Evolutionary conservation across 208 protist genomes (phyloP).

Genomic region (Leishmania tropica): DNA sequence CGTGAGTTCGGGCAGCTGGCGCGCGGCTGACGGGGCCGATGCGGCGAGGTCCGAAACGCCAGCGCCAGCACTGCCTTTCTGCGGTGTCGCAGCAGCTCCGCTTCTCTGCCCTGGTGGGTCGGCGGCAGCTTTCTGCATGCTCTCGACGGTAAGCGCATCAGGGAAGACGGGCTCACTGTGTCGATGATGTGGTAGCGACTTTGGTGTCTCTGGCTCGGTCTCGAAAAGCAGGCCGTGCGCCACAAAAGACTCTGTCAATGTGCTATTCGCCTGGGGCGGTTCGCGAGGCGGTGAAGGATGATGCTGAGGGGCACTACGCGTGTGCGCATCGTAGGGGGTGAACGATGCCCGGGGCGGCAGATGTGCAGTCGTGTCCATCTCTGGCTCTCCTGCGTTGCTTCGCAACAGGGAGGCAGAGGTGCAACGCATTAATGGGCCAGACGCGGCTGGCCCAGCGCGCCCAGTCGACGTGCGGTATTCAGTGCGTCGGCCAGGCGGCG

Average conservation of each 20-base stretch:
- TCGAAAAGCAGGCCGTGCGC: conserved; percentile 24
- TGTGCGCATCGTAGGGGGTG: not conserved
- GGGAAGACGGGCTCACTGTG: no score
- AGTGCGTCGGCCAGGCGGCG: conserved; percentile 4
- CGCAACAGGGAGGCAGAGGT: no score
- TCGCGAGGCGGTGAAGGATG: not conserved
- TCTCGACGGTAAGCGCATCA: not conserved
- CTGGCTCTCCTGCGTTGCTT: not conserved
- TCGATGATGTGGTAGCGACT: not conserved
- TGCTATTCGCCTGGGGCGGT: not conserved
- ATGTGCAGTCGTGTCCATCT: not conserved
- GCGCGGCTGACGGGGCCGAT: not conserved
- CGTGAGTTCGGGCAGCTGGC: not conserved
- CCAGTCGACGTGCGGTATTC: not conserved
- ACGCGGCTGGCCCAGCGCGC: not conserved
- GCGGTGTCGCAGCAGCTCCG: not conserved
- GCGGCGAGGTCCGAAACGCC: not conserved
- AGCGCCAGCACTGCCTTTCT: not conserved
- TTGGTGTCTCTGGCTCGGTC: not conserved
- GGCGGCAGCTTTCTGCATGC: not conserved
- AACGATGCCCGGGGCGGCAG: not conserved
- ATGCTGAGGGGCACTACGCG: not conserved
- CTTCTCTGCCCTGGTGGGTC: not conserved
- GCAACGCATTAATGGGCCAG: no score
- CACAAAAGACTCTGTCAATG: conserved; percentile 3